Conservation (phyloP, 352 stramenopile genomes). For the Phytophthora cactorum region DNA sequence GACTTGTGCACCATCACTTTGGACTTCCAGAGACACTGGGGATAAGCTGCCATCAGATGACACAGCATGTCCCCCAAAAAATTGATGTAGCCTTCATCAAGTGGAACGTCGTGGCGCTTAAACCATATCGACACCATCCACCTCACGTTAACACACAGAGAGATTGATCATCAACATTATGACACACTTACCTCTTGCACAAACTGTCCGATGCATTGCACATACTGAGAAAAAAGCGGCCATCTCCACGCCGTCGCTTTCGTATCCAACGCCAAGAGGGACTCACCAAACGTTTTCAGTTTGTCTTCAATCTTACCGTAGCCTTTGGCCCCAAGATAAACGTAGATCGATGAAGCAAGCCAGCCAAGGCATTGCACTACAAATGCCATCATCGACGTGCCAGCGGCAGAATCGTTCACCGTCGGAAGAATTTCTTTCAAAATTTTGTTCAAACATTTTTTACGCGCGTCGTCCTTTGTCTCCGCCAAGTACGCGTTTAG, state of each 20-base stretch:
- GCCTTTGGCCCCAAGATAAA: slow-evolving; percentile 57
- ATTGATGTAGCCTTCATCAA: slow-evolving; percentile 57
- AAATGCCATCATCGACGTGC: slow-evolving; percentile 50
- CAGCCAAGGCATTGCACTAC: slow-evolving; percentile 61
- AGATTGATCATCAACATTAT: background rate
- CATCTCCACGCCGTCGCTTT: slow-evolving; percentile 60
- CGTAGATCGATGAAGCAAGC: slow-evolving; percentile 48
- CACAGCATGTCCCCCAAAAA: slow-evolving; percentile 66
- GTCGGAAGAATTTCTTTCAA: slow-evolving; percentile 73
- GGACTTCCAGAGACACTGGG: slow-evolving; percentile 64
- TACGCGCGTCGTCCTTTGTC: slow-evolving; percentile 55
- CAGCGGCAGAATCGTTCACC: slow-evolving; percentile 53
- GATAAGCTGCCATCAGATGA: slow-evolving; percentile 70
- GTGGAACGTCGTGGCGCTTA: slow-evolving; percentile 28
- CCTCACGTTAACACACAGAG: slow-evolving; percentile 14
- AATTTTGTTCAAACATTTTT: slow-evolving; percentile 76
- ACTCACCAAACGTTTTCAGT: slow-evolving; percentile 75
- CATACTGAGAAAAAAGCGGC: slow-evolving; percentile 60
- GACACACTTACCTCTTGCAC: slow-evolving; percentile 51
- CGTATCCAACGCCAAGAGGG: slow-evolving; percentile 61
- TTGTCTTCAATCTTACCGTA: slow-evolving; percentile 74
- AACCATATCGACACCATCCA: slow-evolving; percentile 9
- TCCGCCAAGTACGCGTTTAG: slow-evolving; percentile 48
- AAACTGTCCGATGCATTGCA: slow-evolving; percentile 67
- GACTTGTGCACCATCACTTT: slow-evolving; percentile 64